Evolutionary conservation across 495 filamentous ascomycete species (phyloP), one percentile per base, ranked within the genome.

Genomic region (Letharia lupina): DNA sequence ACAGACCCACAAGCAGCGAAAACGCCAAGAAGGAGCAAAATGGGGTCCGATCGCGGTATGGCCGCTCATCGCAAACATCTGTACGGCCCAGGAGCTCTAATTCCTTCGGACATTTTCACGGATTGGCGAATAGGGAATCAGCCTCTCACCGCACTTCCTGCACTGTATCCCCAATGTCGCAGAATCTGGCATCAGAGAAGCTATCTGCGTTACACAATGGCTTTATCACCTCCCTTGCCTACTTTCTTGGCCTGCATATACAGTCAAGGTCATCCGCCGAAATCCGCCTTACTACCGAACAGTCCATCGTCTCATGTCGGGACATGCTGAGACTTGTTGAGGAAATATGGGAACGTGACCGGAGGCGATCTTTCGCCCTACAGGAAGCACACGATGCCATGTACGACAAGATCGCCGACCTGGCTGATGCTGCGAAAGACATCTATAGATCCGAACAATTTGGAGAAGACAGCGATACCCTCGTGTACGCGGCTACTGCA

Each of bases 171-270:
- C 76, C 81, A n/a, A 73, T 57, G 74, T 76, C 44, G 71, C 73
- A 47, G 41, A 84, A 83, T 65, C 77, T 89, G 52, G 86, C 85
- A 2, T 87, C 85, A 5, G 80, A 82, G 65, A 87, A 87, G 67
- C 83, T 98, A 42, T 86, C 84, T 67, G 78, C 81, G 48, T 86
- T 87, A 41, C 92, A 96, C 75, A 93, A 98, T 76, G 80, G 81
- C 18, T 95, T 97, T 73, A 81, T 98, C 44, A 91, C 92, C 40
- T 87, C 89, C 70, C 83, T 98, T 57, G 92, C 90, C 48, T 91
- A 89, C 13, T 96, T 97, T 72, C 92, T 96, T 75, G 94, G 95
- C 18, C 79, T 96, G 41, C 91, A 96, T 69, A 82, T 96, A 63
- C 91, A 96, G 72, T 91, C 91, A 11, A 89, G 93, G 65, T 93